Percentiles rank a stretch among this genome's conserved stretches.
These are phyloP conservation scores for Volvox carteri DNA, from an alignment of 163 green algal species.

Conservation along the genomic window DNA sequence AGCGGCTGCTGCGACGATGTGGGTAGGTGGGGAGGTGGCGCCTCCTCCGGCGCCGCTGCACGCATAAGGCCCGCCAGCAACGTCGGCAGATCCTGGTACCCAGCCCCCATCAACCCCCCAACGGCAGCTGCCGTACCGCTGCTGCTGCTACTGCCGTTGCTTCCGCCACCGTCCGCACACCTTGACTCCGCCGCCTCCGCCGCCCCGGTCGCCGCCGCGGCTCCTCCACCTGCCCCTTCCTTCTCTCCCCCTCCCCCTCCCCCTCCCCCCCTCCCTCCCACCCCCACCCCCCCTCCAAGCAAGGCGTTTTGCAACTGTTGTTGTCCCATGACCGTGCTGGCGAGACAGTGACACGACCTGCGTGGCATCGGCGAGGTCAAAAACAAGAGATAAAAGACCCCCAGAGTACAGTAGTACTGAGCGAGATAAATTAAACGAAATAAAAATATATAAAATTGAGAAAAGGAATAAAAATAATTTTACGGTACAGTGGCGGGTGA, in stretches of 20 bases:
- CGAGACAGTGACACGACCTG: conserved; percentile 45
- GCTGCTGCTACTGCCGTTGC: neutral
- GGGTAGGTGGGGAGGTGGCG: too few species aligned
- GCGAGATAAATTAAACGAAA: too few species aligned
- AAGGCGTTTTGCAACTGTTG: conserved; percentile 1
- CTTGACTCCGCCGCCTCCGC: neutral
- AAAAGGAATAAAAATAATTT: too few species aligned
- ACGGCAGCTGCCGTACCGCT: neutral
- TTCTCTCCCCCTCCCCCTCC: neutral
- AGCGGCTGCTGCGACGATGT: neutral
- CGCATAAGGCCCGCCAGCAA: conserved; percentile 21
- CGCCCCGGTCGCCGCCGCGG: neutral
- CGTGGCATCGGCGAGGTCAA: too few species aligned
- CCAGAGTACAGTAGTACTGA: too few species aligned
- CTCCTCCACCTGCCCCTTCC: neutral
- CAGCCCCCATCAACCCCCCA: neutral
- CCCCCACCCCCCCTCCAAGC: neutral
- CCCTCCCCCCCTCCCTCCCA: neutral
- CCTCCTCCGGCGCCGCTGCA: neutral
- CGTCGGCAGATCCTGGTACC: neutral
- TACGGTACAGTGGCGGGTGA: too few species aligned
- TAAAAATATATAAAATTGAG: too few species aligned
- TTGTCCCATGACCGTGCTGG: conserved; percentile 32
- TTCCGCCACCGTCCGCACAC: neutral
- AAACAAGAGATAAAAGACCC: too few species aligned